Evolutionary conservation across 441 rosid species (phyloP), one percentile per base, ranked within the genome.

Genomic region (Adansonia gregorii): DNA sequence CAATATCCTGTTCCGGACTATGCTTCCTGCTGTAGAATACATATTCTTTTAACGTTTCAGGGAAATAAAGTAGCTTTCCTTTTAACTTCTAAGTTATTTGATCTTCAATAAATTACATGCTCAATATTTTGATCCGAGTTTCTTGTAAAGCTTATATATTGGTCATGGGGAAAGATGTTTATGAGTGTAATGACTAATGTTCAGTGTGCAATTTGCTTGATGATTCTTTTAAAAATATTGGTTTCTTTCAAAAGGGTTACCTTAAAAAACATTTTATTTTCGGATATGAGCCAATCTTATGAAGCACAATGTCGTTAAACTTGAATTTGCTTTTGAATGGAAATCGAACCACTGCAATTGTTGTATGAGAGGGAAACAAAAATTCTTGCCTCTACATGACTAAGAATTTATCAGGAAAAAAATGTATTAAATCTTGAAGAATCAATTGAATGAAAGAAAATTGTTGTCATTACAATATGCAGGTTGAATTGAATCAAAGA

Each of bases 21-120:
- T 35, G 52, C 74, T 64, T 78, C n/a, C 64, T 22, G 72, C 55
- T 41, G 72, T 70, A 51, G 12, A 19, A 22, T 66, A 55, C 78
- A 81, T 49, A 72, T 80, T 80, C 74, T 68, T 82, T 69, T 22
- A 24, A 78, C 17, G 9, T 75, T 77, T 74, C 67, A 54, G 39
- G 39, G 20, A 52, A 72, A 71, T 58, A 49, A 60, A 20, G 35
- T 10, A 67, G 35, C 55, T 43, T 67, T 45, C 41, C 31, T 45
- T 45, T 43, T 17, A 19, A 67, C 27, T 67, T 45, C 27, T 0
- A 45, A 63, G 71, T 64, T 63, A 17, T 56, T 76, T 67, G 17
- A 7, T 27, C 20, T 41, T 10, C 9, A 59, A 68, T 58, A 67
- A 66, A 66, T 60, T 10, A 61, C 63, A 56, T 70, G 59, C 10